A percentile compares a stretch with the other conserved stretches of the same genome.
phyloP scores from a whole-genome alignment of 192 early-diverging fungal species.

The Coemansia sp. region DNA sequence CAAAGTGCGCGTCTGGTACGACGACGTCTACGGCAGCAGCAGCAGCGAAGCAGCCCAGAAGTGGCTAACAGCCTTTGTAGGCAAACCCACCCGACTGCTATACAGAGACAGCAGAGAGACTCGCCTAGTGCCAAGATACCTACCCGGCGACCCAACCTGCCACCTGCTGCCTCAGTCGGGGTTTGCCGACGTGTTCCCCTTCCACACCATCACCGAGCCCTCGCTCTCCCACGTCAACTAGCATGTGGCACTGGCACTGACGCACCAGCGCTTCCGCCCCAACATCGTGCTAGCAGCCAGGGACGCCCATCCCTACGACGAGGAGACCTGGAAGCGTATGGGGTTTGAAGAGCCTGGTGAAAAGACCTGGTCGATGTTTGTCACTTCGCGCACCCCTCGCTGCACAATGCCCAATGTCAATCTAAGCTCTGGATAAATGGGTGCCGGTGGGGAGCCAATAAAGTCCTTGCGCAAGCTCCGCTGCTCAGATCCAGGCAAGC shows the following conservation, averaged over 20 bases:
- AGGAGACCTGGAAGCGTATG: constrained; percentile 67
- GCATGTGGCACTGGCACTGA: constrained; percentile 53
- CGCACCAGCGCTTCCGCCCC: constrained; percentile 66
- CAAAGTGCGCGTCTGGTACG: constrained; percentile 42
- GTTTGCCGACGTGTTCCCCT: constrained; percentile 76
- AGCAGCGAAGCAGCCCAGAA: constrained; percentile 18
- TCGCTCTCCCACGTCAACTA: constrained; percentile 65
- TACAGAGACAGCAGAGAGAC: constrained; percentile 23
- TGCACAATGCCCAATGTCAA: constrained; percentile 66
- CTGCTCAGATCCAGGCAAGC: constrained; percentile 43
- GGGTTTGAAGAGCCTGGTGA: constrained; percentile 25
- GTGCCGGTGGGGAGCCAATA: constrained; percentile 53
- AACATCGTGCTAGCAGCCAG: constrained; percentile 64
- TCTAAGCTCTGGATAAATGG: constrained; percentile 51
- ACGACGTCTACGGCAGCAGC: constrained; percentile 30
- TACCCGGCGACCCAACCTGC: constrained; percentile 16
- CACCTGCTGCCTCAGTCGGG: constrained; percentile 57
- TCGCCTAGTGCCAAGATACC: constrained; percentile 39
- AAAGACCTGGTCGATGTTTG: constrained; percentile 43
- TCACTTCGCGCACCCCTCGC: constrained; percentile 58
- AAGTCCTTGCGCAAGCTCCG: constrained; percentile 57
- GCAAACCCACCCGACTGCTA: constrained; percentile 31
- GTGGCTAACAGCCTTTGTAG: constrained; percentile 33
- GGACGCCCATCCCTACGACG: constrained; percentile 58
- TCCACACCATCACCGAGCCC: constrained; percentile 60